phyloP scores from a whole-genome alignment of 1,284 basidiomycete genomes.

The Cerrena zonata region DNA sequence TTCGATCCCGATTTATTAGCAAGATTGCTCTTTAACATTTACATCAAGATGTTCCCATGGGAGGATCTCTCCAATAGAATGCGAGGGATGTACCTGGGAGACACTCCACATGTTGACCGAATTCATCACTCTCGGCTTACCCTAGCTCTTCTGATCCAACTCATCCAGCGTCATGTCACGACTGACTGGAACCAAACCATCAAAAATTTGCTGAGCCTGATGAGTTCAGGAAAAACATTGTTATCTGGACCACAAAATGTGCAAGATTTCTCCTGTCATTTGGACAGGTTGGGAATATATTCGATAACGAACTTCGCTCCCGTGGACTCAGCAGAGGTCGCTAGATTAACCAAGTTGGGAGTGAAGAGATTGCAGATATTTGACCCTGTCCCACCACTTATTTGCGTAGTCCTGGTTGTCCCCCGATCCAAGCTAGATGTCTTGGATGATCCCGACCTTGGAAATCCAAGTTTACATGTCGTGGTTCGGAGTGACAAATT shows the following conservation, averaged over 20 bases:
- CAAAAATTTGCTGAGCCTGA: slow-evolving; percentile 17
- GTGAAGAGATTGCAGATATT: slow-evolving; percentile 5
- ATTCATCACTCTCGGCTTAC: slow-evolving; percentile 41
- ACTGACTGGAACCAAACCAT: slow-evolving; percentile 20
- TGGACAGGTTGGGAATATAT: slow-evolving; percentile 8
- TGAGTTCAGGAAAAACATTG: slow-evolving; percentile 3
- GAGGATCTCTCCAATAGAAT: slow-evolving; percentile 23
- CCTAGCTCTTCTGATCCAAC: slow-evolving; percentile 37
- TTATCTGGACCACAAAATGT: slow-evolving; percentile 5
- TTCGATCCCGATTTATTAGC: slow-evolving; percentile 34
- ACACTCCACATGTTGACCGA: slow-evolving; percentile 15
- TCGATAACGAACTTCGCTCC: neutral
- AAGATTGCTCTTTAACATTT: slow-evolving; percentile 40
- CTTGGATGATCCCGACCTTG: neutral
- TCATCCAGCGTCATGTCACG: slow-evolving; percentile 29
- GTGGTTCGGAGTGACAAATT: neutral
- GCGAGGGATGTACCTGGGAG: neutral
- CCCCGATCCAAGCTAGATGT: neutral
- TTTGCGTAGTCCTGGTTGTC: slow-evolving; percentile 7
- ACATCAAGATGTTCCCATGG: slow-evolving; percentile 42
- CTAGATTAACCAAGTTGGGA: neutral
- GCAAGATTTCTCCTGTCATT: slow-evolving; percentile 10
- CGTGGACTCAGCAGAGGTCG: neutral
- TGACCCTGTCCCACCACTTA: slow-evolving; percentile 4
- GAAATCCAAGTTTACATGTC: slow-evolving; percentile 1